These are phyloP conservation scores for Boeremia lycopersici DNA, from an alignment of 2,329 filamentous ascomycete species.

Conservation along the genomic window DNA sequence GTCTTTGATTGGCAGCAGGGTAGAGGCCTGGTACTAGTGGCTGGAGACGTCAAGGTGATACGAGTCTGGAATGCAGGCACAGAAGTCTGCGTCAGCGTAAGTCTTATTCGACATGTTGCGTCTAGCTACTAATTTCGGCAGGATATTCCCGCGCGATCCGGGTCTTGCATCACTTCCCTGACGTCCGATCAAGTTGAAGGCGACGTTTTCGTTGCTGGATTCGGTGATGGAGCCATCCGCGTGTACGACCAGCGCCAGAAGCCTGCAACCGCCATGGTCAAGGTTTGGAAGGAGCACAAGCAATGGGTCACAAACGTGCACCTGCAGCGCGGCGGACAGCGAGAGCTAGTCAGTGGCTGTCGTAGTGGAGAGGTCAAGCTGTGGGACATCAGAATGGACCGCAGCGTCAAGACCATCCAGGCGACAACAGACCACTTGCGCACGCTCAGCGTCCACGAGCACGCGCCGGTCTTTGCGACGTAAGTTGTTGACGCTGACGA, in stretches of 20 bases:
- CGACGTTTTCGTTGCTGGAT: conserved; percentile 93
- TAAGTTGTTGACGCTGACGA: conserved; percentile 16
- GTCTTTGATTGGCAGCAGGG: conserved; percentile 99
- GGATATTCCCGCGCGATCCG: conserved; percentile 93
- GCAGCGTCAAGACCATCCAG: conserved; percentile 73
- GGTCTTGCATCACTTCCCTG: conserved; percentile 92
- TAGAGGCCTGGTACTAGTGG: conserved; percentile 92
- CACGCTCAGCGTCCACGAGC: conserved; percentile 91
- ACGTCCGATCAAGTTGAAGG: conserved; percentile 98
- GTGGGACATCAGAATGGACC: conserved; percentile 93
- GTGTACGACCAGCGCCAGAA: conserved; percentile 90
- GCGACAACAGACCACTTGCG: conserved; percentile 79
- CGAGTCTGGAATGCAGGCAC: conserved; percentile 94
- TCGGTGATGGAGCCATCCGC: conserved; percentile 91
- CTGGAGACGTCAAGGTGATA: conserved; percentile 93
- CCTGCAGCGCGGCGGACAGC: conserved; percentile 92
- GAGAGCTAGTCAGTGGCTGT: conserved; percentile 88
- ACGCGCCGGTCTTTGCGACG: conserved; percentile 86
- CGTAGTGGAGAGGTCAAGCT: conserved; percentile 91
- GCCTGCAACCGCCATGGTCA: conserved; percentile 89
- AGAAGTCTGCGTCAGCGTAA: conserved; percentile 81
- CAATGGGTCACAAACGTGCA: conserved; percentile 97
- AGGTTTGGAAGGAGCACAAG: conserved; percentile 94
- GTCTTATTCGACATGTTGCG: conserved; percentile 25
- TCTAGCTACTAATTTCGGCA: conserved; percentile 32